Base-by-base conservation (phyloP, 2,329 filamentous ascomycete genomes). In the Tolypocladium amazonense region DNA sequence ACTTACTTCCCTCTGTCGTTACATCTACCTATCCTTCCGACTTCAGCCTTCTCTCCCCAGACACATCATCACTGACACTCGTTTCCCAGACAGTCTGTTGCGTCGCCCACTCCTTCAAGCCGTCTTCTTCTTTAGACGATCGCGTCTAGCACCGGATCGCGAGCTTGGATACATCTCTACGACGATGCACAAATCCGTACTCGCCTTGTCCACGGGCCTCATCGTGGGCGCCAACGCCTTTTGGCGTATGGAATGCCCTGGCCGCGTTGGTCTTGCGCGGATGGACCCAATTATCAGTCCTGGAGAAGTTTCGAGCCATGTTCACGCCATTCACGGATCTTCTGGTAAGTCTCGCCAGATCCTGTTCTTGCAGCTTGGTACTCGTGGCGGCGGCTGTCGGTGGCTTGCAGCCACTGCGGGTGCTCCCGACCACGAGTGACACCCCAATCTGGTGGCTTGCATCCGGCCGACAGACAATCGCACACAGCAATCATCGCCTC, bases 221-320 rank as follows among this genome's bases (percentile, higher is more conserved):
- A 63, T 75, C 43, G 70, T 70, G 47, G 65, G 75, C 60, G 80
- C 78, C 55, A 70, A 81, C 66, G 92, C 88, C 61, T 96, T 96
- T 75, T 96, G 90, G 90, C 90, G 92, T 70, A 89, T 96, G 82
- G 88, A 90, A 67, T 96, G 91, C 74, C 88, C 84, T 65, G 86
- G 85, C 59, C 81, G 82, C 55, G 79, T 86, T 64, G 89, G 86
- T 63, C 72, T 90, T 60, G 88, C 85, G 56, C 84, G 90, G 60
- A 78, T 96, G 47, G 91, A 96, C 70, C 91, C 91, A 23, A 79
- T 96, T 59, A 79, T 94, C 59, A 80, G 84, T 61, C 81, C 81
- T 3, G 86, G 84, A 56, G 66, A 68, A 25, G 63, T 84, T 39
- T 82, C 86, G 12, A 71, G 78, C 61, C 92, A 96, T 73, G 81